phyloP scores from a whole-genome alignment of 768 basidiomycete genomes.

The Dentipellis sp. region DNA sequence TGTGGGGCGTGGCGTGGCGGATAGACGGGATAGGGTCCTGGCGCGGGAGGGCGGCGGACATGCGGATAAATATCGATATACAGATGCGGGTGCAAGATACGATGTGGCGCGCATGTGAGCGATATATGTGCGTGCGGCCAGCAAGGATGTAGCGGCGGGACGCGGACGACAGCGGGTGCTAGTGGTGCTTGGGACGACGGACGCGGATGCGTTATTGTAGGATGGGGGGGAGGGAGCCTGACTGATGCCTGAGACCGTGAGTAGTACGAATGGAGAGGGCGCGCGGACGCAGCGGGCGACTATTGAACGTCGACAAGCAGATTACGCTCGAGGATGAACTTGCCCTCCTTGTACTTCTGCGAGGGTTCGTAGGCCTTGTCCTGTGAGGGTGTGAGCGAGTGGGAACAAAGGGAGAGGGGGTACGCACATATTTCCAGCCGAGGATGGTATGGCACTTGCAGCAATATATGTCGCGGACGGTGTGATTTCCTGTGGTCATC shows the following conservation, averaged over 20 bases:
- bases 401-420: background rate
- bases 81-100: conserved; percentile 8
- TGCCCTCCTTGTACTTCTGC: conserved; percentile 98
- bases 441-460: conserved; percentile 78
- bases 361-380: conserved; percentile 83
- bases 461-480: conserved; percentile 93
- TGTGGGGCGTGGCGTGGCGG: background rate
- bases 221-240: conserved; percentile 9
- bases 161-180: background rate
- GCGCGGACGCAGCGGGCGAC: conserved; percentile 11
- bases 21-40: background rate
- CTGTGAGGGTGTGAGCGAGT: conserved; percentile 30
- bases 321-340: conserved; percentile 94
- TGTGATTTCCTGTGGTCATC: conserved; percentile 97
- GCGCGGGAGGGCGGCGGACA: background rate
- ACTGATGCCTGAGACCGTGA: conserved; percentile 8
- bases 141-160: background rate
- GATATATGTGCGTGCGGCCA: background rate
- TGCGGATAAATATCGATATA: conserved; percentile 10
- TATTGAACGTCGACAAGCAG: conserved; percentile 82
- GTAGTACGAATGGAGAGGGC: background rate
- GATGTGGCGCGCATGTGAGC: background rate
- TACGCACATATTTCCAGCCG: conserved; percentile 96
- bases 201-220: conserved; percentile 2
- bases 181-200: background rate